Base-by-base conservation (phyloP, 1,284 basidiomycete genomes). In the Ustilago bromivora region DNA sequence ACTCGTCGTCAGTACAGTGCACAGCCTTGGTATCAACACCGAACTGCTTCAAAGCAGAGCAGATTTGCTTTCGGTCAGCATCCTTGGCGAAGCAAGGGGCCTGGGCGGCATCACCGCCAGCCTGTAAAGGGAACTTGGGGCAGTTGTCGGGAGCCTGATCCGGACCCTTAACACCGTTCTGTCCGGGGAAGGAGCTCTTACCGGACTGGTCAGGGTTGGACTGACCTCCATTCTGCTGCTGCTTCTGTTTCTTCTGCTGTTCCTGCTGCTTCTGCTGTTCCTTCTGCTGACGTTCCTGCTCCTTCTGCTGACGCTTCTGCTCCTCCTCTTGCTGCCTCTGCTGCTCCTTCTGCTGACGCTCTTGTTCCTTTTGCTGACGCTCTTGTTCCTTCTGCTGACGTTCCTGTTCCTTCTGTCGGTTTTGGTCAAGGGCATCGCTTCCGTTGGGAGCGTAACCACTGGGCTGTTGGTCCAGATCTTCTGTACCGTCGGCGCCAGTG, bases 11-110 rank as follows among this genome's bases (percentile, higher is more conserved):
- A 2, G 65, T 53, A 62, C 69, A 76, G 32, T 62, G 66, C 4
- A 66, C 65, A n/a, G 41, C 15, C 38, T 62, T 36, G 57, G 69
- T 69, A 62, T 71, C 74, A 51, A 76, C 43, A 31, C 59, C 74
- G 35, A 76, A 66, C 64, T 67, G 64, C 71, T 77, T 77, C 57
- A 77, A 34, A 4, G 71, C 75, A 23, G 75, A 77, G 71, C 75
- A 77, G 64, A 73, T 60, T 43, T 77, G 61, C 70, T 73, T 67
- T 49, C 67, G 66, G n/a, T 41, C 57, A 19, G 67, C 64, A 2
- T 64, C 54, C 63, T 66, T 61, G 35, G 49, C 54, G 52, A 77
- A 73, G 67, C 75, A 77, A 35, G 75, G 75, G 19, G 71, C 58
- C 56, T 40, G 57, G 60, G 65, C 71, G 60, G 57, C 55, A n/a